A percentile compares a stretch with the other conserved stretches of the same genome.
Evolutionary conservation across 352 stramenopile genomes (phyloP).

Genomic region (Thraustochytrium sp.): DNA sequence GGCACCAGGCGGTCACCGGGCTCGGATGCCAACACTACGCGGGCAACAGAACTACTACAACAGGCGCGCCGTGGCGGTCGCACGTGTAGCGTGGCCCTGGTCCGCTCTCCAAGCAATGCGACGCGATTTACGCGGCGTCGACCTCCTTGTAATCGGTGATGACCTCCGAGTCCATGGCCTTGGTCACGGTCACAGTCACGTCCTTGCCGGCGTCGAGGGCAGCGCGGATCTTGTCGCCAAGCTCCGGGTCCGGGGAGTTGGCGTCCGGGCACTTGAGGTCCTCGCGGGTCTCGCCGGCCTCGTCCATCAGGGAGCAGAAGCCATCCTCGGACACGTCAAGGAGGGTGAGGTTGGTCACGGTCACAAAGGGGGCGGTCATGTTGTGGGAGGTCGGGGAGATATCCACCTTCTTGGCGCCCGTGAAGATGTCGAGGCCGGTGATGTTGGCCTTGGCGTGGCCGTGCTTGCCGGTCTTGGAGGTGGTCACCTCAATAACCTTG

Average conservation of each 20-base stretch:
- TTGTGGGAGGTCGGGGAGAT: conserved; percentile 53
- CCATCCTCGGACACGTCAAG: conserved; percentile 42
- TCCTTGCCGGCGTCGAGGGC: conserved; percentile 38
- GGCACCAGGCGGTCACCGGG: too few species aligned
- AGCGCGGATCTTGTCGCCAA: conserved; percentile 40
- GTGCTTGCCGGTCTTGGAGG: conserved; percentile 51
- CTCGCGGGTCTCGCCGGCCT: conserved; percentile 45
- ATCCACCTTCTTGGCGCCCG: conserved; percentile 51
- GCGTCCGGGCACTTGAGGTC: conserved; percentile 45
- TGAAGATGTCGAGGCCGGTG: conserved; percentile 52
- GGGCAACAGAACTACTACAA: too few species aligned
- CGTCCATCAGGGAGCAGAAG: conserved; percentile 41
- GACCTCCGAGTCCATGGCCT: conserved; percentile 45
- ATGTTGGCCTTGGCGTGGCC: conserved; percentile 53
- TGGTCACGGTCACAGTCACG: conserved; percentile 38
- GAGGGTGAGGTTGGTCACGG: conserved; percentile 27
- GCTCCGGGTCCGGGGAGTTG: conserved; percentile 33
- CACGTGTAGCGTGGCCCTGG: too few species aligned
- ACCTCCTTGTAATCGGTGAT: conserved; percentile 42
- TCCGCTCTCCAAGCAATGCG: too few species aligned
- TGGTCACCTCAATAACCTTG: conserved; percentile 51
- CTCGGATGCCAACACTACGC: too few species aligned
- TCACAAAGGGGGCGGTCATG: conserved; percentile 49
- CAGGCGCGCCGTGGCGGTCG: too few species aligned
- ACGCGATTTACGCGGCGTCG: background rate